These are phyloP conservation scores for Rhinocladiella similis DNA, from an alignment of 2,329 filamentous ascomycete genomes.

Conservation along the genomic window DNA sequence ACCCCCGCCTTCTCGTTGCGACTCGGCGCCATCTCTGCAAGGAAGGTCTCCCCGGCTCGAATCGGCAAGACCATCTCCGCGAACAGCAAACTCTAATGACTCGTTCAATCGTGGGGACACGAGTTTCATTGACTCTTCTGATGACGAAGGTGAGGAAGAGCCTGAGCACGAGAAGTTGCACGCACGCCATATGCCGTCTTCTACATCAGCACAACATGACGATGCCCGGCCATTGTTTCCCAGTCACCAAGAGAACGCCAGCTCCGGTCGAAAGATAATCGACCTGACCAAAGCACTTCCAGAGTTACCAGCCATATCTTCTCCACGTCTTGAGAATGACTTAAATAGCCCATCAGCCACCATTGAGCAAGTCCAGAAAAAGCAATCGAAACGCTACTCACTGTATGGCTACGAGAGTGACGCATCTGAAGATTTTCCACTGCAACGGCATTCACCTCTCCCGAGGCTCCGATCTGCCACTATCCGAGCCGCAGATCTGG, in stretches of 20 bases:
- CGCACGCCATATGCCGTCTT: neutral
- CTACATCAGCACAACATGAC: neutral
- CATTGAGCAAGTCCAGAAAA: neutral
- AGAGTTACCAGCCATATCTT: neutral
- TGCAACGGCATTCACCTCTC: slow-evolving; percentile 4
- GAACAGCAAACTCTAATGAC: neutral
- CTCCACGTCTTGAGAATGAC: neutral
- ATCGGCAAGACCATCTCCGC: neutral
- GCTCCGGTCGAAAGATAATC: too few species aligned
- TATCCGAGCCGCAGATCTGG: neutral
- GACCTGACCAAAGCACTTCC: slow-evolving; percentile 1
- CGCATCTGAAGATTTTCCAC: slow-evolving; percentile 2
- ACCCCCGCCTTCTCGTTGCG: too few species aligned
- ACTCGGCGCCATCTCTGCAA: neutral
- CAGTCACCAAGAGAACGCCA: too few species aligned
- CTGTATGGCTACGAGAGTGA: slow-evolving; percentile 5
- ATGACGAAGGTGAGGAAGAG: slow-evolving; percentile 6
- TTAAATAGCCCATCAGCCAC: neutral
- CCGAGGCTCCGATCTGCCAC: neutral
- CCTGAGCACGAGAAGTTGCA: neutral
- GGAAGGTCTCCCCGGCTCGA: neutral
- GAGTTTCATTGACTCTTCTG: slow-evolving; percentile 16
- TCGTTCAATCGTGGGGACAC: neutral
- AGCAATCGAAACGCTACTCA: neutral
- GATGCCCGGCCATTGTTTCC: neutral